Evolutionary conservation across 2,329 filamentous ascomycete genomes (phyloP), one percentile per base, ranked within the genome.

Genomic region (Amauroascus niger): DNA sequence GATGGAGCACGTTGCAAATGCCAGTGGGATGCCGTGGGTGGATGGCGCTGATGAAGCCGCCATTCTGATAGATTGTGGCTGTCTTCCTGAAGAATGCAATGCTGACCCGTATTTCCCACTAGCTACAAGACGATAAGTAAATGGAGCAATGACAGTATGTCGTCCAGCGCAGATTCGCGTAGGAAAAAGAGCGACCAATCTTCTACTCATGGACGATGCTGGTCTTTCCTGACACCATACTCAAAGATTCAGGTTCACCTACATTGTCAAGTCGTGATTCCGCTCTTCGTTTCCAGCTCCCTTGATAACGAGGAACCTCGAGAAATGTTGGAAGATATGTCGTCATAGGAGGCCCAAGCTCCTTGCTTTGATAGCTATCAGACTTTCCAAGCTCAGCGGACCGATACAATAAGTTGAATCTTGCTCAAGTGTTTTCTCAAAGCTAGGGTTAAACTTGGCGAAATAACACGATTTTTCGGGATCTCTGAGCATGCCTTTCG

Each of bases 1-100:
- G 35, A 74, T 70, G 9, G 71, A 74, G 60, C 71, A 74, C 26
- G 69, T 68, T 8, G 72, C 71, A 51, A 69, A 74, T 52, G 70
- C 63, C 20, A 69, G 62, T 22, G 69, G 66, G 40, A 73, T 66
- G 9, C 49, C 49, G 18, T 44, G 37, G 14, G 49, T 43, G 16
- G 49, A 51, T 20, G 37, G 2, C 14, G 49, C 26, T 11, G 49
- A 43, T 26, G 37, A 30, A 22, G 32, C 16, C 2, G 33, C 32
- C 46, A 49, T 49, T 28, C 46, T 18, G 13, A 49, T 16, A 9
- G 14, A 1, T 28, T 3, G 32, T 39, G 33, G 18, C 20, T n/a
- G 18, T 16, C 18, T 41, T 24, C 13, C 18, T 35, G 6, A 14
- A 6, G n/a, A 26, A 9, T 2, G 33, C 3, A 49, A 8, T 28